These are phyloP conservation scores for Sphagnum magellanicum DNA, from an alignment of 228 moss, liverwort and hornwort species.

Conservation along the genomic window DNA sequence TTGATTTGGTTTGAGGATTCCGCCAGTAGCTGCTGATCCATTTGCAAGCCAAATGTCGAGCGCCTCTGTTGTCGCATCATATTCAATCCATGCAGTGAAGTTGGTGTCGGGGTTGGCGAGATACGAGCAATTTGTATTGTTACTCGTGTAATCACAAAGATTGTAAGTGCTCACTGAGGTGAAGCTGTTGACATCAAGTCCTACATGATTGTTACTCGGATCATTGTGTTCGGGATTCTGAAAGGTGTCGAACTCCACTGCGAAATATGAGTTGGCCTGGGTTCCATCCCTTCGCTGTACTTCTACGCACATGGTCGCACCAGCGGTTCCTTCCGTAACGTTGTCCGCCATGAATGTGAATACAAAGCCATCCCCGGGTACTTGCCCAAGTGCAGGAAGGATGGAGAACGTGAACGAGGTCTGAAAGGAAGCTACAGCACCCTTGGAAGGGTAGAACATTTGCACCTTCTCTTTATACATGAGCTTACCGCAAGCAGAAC, in stretches of 20 bases:
- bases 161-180: constrained; percentile 6
- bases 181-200: constrained; percentile 15
- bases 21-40: too few species aligned
- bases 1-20: too few species aligned
- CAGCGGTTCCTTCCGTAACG: background rate
- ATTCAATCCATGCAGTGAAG: constrained; percentile 47
- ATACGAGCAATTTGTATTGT: background rate
- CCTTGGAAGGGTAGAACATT: constrained; percentile 30
- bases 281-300: too few species aligned
- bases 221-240: background rate
- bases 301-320: constrained; percentile 20
- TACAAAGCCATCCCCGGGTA: constrained; percentile 45
- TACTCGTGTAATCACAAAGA: constrained; percentile 16
- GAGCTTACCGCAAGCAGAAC: too few species aligned
- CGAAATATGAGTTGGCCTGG: constrained; percentile 3
- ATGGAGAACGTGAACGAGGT: constrained; percentile 38
- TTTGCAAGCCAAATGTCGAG: constrained; percentile 44
- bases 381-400: background rate
- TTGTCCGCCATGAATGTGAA: constrained; percentile 22
- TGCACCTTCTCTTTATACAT: constrained; percentile 20
- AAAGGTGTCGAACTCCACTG: constrained; percentile 54
- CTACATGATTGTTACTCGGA: constrained; percentile 25
- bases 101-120: too few species aligned
- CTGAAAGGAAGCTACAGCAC: constrained; percentile 30
- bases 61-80: constrained; percentile 16